Percentiles rank a stretch among this genome's conserved stretches.
These are phyloP conservation scores for Stephania cephalantha DNA, from an alignment of 164 flowering plant species.

Conservation along the genomic window DNA sequence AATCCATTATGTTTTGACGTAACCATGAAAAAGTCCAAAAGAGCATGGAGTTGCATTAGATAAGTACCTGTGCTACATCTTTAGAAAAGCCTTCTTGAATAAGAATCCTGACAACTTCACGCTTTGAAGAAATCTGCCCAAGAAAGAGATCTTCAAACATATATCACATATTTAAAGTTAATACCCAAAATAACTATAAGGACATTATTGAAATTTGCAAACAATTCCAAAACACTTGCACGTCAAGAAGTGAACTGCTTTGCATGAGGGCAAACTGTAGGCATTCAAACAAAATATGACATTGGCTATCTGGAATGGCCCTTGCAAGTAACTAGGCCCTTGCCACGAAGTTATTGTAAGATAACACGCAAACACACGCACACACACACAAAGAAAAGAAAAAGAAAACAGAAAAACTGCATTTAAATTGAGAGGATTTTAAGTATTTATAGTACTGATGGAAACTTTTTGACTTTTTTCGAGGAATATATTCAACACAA, in stretches of 20 bases:
- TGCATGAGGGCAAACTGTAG: not conserved
- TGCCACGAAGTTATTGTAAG: not conserved
- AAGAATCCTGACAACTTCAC: constrained; percentile 59
- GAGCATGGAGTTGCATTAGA: too few relatives aligned
- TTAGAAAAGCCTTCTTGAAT: constrained; percentile 66
- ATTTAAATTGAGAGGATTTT: too few relatives aligned
- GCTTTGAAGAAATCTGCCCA: constrained; percentile 71
- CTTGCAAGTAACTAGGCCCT: not conserved
- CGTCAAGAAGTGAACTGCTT: not conserved
- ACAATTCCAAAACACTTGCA: not conserved
- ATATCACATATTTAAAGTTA: constrained; percentile 1
- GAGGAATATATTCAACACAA: too few relatives aligned
- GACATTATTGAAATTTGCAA: not conserved
- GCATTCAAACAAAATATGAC: not conserved
- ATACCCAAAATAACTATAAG: not conserved
- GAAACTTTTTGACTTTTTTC: too few relatives aligned
- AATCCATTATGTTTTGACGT: not conserved
- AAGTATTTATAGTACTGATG: too few relatives aligned
- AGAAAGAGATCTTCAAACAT: constrained; percentile 8
- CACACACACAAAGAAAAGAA: too few relatives aligned
- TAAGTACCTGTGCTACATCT: constrained; percentile 84
- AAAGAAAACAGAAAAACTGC: too few relatives aligned
- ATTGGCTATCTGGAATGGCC: not conserved
- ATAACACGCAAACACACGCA: too few relatives aligned
- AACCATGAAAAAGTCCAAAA: too few relatives aligned